Conservation (phyloP, 352 stramenopile species). For the Globisporangium emineosum region DNA sequence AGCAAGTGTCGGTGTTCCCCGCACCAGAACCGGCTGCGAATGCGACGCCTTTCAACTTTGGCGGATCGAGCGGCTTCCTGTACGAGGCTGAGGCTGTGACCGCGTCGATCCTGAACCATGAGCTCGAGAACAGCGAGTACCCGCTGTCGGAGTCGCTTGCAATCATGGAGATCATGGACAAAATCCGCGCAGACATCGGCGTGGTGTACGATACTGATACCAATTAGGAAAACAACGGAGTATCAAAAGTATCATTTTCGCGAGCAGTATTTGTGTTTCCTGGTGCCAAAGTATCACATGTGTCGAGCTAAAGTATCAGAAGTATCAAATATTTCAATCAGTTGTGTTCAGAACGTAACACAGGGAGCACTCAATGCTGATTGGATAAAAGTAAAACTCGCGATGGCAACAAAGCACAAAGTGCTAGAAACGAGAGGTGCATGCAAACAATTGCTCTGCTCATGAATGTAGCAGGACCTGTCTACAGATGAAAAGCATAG, state of each 20-base stretch:
- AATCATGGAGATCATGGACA: constrained; percentile 69
- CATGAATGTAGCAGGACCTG: too few relatives aligned
- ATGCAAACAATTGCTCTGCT: too few relatives aligned
- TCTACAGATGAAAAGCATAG: too few relatives aligned
- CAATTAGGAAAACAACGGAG: constrained; percentile 5
- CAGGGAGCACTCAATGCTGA: too few relatives aligned
- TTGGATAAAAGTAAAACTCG: too few relatives aligned
- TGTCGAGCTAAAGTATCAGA: too few relatives aligned
- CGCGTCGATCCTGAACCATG: constrained; percentile 45
- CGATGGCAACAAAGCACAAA: too few relatives aligned
- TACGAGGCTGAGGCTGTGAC: constrained; percentile 77
- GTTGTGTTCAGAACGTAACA: too few relatives aligned
- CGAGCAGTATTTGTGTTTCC: too few relatives aligned
- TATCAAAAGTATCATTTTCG: not conserved
- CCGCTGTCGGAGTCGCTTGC: constrained; percentile 57
- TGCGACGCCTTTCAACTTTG: constrained; percentile 50
- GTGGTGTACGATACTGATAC: constrained; percentile 51
- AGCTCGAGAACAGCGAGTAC: constrained; percentile 54
- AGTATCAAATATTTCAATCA: too few relatives aligned
- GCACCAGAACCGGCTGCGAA: constrained; percentile 28
- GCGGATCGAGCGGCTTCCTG: constrained; percentile 68
- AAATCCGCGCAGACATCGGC: constrained; percentile 55
- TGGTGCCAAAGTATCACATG: too few relatives aligned
- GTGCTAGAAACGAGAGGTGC: too few relatives aligned
- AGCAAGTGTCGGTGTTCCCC: constrained; percentile 44